Evolutionary conservation across 768 basidiomycete species (phyloP).

Genomic region (Amanita thiersii): DNA sequence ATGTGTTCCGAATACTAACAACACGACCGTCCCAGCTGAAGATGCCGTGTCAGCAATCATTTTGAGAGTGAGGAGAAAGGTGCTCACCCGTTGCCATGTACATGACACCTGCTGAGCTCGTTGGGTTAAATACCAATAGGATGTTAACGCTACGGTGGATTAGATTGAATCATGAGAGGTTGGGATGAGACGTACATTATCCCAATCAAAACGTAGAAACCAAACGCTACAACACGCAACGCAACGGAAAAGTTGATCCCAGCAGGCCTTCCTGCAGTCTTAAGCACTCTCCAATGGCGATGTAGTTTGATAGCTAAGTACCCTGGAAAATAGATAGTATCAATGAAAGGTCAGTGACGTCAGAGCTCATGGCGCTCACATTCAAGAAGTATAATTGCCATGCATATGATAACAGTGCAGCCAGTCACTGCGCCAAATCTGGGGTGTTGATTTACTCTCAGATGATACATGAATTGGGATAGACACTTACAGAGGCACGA

Average conservation of each 20-base stretch:
- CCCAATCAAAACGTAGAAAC: conserved; percentile 23
- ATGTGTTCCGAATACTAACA: conserved; percentile 30
- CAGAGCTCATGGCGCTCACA: conserved; percentile 13
- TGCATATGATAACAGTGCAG: conserved; percentile 19
- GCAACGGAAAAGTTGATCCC: conserved; percentile 19
- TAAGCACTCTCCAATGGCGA: conserved; percentile 22
- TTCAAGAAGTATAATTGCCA: conserved; percentile 20
- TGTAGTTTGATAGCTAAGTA: conserved; percentile 20
- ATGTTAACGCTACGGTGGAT: conserved; percentile 18
- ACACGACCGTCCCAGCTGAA: conserved; percentile 25
- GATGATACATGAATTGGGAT: neutral
- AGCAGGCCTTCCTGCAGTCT: conserved; percentile 19
- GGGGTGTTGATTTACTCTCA: neutral
- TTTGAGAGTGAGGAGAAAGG: neutral
- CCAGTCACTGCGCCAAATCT: conserved; percentile 16
- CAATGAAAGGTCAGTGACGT: neutral
- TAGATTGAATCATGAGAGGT: neutral
- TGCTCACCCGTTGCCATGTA: conserved; percentile 24
- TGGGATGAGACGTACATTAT: conserved; percentile 17
- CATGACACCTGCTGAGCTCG: conserved; percentile 19
- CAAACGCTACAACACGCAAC: conserved; percentile 25
- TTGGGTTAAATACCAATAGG: conserved; percentile 17
- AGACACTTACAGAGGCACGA: conserved; percentile 13
- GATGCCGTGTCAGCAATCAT: neutral
- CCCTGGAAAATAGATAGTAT: conserved; percentile 13